Conservation (phyloP, 2,329 filamentous ascomycete species). For the Colletotrichum aenigma region DNA sequence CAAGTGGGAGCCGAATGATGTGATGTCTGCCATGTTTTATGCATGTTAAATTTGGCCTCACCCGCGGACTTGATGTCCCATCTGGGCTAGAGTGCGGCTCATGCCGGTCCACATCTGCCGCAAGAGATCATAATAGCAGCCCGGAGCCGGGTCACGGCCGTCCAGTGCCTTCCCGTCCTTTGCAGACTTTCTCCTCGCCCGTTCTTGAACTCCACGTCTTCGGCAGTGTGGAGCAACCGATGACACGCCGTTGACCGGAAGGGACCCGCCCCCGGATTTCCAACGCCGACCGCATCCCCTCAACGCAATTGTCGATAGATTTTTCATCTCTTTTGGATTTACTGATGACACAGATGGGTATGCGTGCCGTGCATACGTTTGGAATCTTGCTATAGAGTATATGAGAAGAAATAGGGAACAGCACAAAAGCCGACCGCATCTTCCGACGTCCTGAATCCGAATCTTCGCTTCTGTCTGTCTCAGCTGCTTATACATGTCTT, state of each 20-base stretch:
- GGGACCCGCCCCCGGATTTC: neutral
- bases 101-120: accelerated
- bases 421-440: neutral
- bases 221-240: neutral
- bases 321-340: too few relatives aligned
- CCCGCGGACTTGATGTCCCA: neutral
- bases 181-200: neutral
- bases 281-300: neutral
- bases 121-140: accelerated
- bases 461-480: too few relatives aligned
- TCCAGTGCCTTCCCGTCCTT: too few relatives aligned
- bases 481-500: too few relatives aligned
- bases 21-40: neutral
- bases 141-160: neutral
- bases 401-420: too few relatives aligned
- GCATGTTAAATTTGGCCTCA: neutral
- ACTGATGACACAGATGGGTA: too few relatives aligned
- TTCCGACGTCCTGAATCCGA: neutral
- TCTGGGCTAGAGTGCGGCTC: neutral
- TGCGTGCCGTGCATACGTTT: too few relatives aligned
- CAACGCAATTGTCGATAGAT: too few relatives aligned
- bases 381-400: too few relatives aligned
- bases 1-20: neutral
- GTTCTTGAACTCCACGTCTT: neutral
- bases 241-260: neutral